Evolutionary conservation across 1,284 basidiomycete species (phyloP).

Genomic region (Sanghuangporus sanghuang): DNA sequence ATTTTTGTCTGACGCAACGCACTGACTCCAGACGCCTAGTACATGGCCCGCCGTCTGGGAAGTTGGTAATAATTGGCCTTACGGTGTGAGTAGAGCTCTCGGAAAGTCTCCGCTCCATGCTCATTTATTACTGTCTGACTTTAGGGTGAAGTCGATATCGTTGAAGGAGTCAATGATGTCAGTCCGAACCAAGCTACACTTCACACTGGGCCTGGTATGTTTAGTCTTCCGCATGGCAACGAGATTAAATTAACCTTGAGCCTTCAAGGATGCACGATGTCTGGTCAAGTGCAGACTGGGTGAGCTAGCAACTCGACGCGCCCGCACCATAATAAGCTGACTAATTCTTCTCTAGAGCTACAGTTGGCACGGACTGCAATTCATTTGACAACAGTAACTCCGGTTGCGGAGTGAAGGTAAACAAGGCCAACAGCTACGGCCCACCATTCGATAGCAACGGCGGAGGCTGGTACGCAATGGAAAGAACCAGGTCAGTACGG

Average conservation of each 20-base stretch:
- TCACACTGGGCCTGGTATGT: constrained; percentile 36
- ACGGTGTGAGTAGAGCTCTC: constrained; percentile 19
- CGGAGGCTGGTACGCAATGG: constrained; percentile 55
- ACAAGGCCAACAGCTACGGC: constrained; percentile 43
- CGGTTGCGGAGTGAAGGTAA: constrained; percentile 57
- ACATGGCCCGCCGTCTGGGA: constrained; percentile 43
- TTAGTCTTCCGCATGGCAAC: constrained; percentile 2
- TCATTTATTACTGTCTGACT: background rate
- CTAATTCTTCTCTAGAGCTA: constrained; percentile 26
- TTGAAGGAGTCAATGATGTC: constrained; percentile 34
- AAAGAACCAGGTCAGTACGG: constrained; percentile 20
- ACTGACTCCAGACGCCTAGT: constrained; percentile 19
- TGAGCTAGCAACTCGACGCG: constrained; percentile 20
- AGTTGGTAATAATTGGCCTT: constrained; percentile 31
- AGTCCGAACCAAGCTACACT: constrained; percentile 35
- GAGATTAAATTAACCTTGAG: background rate
- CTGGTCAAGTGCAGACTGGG: constrained; percentile 21
- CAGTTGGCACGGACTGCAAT: constrained; percentile 44
- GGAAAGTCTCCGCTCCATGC: background rate
- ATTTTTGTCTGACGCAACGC: background rate
- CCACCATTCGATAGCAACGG: constrained; percentile 53
- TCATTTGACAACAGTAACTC: constrained; percentile 48
- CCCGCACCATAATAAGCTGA: background rate
- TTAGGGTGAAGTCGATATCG: constrained; percentile 32
- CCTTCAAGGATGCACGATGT: constrained; percentile 13